Percentiles rank a stretch among this genome's conserved stretches.
phyloP scores from a whole-genome alignment of 768 basidiomycete genomes.

The Xerocomellus dryophilus region DNA sequence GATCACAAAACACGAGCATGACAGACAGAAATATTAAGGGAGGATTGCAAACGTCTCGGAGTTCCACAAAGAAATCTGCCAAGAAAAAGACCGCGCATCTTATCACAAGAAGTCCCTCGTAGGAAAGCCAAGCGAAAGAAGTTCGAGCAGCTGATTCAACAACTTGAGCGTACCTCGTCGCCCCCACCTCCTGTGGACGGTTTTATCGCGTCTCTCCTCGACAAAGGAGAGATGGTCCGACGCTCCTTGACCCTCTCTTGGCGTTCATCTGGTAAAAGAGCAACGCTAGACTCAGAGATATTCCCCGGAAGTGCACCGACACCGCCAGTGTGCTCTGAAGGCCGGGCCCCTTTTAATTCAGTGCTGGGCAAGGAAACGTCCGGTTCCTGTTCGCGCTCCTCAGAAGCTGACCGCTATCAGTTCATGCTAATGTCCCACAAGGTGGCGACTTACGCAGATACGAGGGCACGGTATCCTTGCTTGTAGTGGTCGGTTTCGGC shows the following conservation, averaged over 20 bases:
- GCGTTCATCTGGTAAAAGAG: slow-evolving; percentile 49
- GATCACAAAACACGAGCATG: background rate
- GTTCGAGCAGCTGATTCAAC: background rate
- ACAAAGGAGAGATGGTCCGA: slow-evolving; percentile 1
- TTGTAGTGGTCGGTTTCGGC: background rate
- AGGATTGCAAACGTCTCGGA: background rate
- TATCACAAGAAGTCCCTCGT: background rate
- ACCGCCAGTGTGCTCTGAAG: slow-evolving; percentile 36
- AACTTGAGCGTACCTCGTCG: slow-evolving; percentile 20
- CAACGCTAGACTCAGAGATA: slow-evolving; percentile 43
- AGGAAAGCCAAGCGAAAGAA: background rate
- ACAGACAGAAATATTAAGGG: background rate
- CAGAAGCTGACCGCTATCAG: slow-evolving; percentile 15
- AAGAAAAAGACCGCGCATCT: background rate
- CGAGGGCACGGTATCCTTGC: background rate
- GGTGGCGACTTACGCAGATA: slow-evolving; percentile 11
- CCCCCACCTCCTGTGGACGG: background rate
- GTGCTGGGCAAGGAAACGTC: slow-evolving; percentile 36
- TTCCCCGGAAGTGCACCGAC: slow-evolving; percentile 51
- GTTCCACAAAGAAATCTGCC: background rate
- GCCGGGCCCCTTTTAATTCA: slow-evolving; percentile 32
- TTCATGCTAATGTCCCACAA: background rate
- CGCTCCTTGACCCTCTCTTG: slow-evolving; percentile 7
- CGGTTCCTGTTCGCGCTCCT: background rate
- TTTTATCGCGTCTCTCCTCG: slow-evolving; percentile 21